These are phyloP conservation scores for Cladorrhinum samala DNA, from an alignment of 495 filamentous ascomycete genomes.

Conservation along the genomic window DNA sequence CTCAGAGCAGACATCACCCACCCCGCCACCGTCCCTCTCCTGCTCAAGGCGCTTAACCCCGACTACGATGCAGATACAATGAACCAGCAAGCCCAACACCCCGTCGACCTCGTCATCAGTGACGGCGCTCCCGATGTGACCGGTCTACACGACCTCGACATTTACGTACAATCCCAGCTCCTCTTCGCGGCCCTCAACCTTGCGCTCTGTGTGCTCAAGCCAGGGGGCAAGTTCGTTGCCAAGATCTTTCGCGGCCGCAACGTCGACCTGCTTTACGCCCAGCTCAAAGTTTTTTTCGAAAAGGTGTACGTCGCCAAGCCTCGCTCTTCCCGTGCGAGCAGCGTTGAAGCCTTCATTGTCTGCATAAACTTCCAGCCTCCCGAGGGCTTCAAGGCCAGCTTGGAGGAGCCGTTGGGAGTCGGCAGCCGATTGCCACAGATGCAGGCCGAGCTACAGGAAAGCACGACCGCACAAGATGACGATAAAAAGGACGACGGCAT, in stretches of 20 bases:
- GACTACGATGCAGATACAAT: constrained; percentile 53
- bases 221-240: constrained; percentile 92
- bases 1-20: constrained; percentile 95
- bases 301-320: constrained; percentile 88
- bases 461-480: constrained; percentile 29
- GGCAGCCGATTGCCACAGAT: constrained; percentile 45
- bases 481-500: constrained; percentile 52
- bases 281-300: constrained; percentile 84
- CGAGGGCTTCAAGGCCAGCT: constrained; percentile 55
- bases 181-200: constrained; percentile 91
- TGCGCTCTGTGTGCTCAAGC: constrained; percentile 80
- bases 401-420: constrained; percentile 60
- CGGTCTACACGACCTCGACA: constrained; percentile 92
- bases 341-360: constrained; percentile 92
- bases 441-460: constrained; percentile 25
- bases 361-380: constrained; percentile 77
- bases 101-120: constrained; percentile 85
- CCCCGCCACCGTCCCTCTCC: constrained; percentile 83
- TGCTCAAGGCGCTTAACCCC: constrained; percentile 77
- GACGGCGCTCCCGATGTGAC: constrained; percentile 97
- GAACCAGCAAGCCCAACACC: constrained; percentile 51
- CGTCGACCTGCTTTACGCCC: constrained; percentile 85
- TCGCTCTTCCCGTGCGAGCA: constrained; percentile 84
- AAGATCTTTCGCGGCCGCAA: constrained; percentile 96
- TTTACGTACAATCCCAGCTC: constrained; percentile 93